phyloP scores from a whole-genome alignment of 148 eudicot species.

The Rhododendron williamsianum region DNA sequence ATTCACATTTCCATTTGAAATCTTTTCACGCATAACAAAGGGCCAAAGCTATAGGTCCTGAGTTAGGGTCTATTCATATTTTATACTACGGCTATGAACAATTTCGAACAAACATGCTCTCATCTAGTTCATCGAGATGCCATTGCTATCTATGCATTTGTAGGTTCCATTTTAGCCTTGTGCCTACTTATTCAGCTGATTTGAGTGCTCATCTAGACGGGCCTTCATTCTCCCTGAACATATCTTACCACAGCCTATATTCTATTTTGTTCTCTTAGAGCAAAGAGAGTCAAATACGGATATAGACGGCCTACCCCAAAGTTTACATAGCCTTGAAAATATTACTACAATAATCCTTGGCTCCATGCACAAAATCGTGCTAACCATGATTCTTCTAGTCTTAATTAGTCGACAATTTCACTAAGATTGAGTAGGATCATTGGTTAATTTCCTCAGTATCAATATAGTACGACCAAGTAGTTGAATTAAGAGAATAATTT shows the following conservation, averaged over 20 bases:
- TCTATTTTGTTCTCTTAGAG: neutral
- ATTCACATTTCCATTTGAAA: neutral
- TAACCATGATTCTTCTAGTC: neutral
- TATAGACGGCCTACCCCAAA: neutral
- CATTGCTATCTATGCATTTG: neutral
- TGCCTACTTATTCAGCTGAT: neutral
- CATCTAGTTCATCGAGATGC: neutral
- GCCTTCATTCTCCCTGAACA: neutral
- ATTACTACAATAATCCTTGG: neutral
- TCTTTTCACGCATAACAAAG: neutral
- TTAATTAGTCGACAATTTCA: neutral
- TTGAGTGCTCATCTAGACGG: neutral
- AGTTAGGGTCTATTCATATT: neutral
- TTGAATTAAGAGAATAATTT: neutral
- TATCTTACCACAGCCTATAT: neutral
- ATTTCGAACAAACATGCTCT: neutral
- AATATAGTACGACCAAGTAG: neutral
- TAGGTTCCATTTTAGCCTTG: neutral
- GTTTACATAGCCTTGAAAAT: neutral
- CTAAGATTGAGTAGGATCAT: neutral
- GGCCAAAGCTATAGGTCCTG: neutral
- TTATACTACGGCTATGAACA: neutral
- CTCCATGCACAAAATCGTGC: neutral
- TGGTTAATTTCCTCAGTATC: neutral
- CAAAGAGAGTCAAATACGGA: neutral